Base-by-base conservation (phyloP, 805 yeast genomes). In the Saturnispora gosingensis region DNA sequence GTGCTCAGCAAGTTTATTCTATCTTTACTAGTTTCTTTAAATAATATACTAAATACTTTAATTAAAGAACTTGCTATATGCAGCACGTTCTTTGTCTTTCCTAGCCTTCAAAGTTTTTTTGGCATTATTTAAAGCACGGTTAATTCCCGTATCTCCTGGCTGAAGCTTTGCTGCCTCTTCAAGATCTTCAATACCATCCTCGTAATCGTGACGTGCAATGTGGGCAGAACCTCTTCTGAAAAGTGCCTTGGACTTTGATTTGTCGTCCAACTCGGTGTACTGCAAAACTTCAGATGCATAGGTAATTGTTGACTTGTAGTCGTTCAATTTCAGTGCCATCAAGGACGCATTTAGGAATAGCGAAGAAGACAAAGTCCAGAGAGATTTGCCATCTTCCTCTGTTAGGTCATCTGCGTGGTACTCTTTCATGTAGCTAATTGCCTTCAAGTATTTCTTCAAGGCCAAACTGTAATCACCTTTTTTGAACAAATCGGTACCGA, bases 161-260 rank as follows among this genome's bases (percentile, higher is more conserved):
- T 83, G 77, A 39, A 77, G 67, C 51, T 72, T 68, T 25, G 79
- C 67, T 0, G 97, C 97, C 54, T 73, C 71, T 57, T 81, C 78
- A 52, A 89, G 75, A 54, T 83, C 84, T 11, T 65, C 68, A 48
- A 83, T 70, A 0, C 96, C 95, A 52, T 72, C 76, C 30, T 83
- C 91, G 50, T 81, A 83, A 61, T 86, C 82, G 61, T 83, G 83
- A 22, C 74, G 70, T 8, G 76, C 67, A 54, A 79, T 67, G 60
- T 81, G 76, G 1, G 93, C 96, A 62, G 77, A 71, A 36, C 95
- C 97, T 66, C 91, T 82, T 66, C 98, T 82, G 72, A 82, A 90
- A 43, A 79, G 70, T 0, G 97, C 97, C 72, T 90, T 90, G 16
- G 95, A 88, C 64, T 77, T 78, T 22, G 88, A 81, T 55, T 81